phyloP scores from a whole-genome alignment of 2,329 filamentous ascomycete genomes.

The Hypoxylon sp. region DNA sequence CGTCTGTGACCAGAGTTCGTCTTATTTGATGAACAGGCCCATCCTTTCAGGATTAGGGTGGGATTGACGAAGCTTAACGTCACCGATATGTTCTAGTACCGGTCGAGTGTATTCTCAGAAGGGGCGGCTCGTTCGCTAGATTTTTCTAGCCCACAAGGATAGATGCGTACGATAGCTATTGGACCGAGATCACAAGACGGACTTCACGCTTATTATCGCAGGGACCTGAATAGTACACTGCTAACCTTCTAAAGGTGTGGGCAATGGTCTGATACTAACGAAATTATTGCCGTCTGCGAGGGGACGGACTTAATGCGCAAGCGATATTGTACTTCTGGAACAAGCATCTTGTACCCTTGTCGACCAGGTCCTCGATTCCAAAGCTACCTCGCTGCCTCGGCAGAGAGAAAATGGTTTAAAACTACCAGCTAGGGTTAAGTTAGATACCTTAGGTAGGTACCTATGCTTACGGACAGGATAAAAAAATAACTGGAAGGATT shows the following conservation, averaged over 20 bases:
- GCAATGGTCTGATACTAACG: constrained; percentile 34
- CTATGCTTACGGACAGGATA: constrained; percentile 18
- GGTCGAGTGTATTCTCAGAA: constrained; percentile 26
- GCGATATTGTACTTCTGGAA: constrained; percentile 16
- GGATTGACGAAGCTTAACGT: constrained; percentile 34
- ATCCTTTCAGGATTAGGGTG: constrained; percentile 27
- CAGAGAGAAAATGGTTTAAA: background rate
- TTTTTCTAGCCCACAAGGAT: constrained; percentile 22
- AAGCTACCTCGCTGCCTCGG: constrained; percentile 9
- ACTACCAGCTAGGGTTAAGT: constrained; percentile 12
- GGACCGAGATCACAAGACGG: constrained; percentile 31
- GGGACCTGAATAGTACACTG: constrained; percentile 23
- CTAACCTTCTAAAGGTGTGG: constrained; percentile 29
- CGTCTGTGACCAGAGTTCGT: constrained; percentile 3
- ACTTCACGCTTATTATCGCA: constrained; percentile 34
- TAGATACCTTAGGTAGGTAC: no score
- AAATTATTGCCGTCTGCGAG: constrained; percentile 21
- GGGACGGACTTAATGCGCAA: constrained; percentile 28
- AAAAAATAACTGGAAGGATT: constrained; percentile 27
- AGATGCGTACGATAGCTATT: constrained; percentile 18
- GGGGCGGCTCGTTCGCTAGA: constrained; percentile 23
- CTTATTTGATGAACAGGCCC: constrained; percentile 35
- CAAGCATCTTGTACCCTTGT: constrained; percentile 28
- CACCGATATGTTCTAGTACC: constrained; percentile 20
- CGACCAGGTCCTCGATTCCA: constrained; percentile 22